Conservation (phyloP, 345 rosid species). For the Combretum micranthum region DNA sequence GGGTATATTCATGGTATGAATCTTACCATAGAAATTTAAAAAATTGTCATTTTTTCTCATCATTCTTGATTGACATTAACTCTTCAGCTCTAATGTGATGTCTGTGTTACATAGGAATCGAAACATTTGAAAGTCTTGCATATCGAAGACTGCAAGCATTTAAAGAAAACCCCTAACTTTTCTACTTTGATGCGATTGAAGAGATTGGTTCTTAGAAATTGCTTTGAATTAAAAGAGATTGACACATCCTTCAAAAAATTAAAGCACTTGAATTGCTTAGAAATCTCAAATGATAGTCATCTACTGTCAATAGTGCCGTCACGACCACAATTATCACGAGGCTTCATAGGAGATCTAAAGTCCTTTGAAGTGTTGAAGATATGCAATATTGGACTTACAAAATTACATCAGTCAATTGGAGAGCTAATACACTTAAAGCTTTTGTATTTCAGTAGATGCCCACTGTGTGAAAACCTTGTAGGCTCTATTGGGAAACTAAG, state of each 20-base stretch:
- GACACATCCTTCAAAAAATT: neutral
- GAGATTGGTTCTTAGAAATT: fast-evolving
- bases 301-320: too few relatives aligned
- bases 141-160: neutral
- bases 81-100: too few relatives aligned
- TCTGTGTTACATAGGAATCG: neutral
- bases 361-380: neutral
- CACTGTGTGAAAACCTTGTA: neutral
- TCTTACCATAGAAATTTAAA: neutral
- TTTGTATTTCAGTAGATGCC: neutral
- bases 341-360: too few relatives aligned
- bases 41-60: neutral
- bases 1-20: neutral
- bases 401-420: neutral
- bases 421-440: too few relatives aligned
- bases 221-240: neutral
- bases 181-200: too few relatives aligned
- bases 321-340: too few relatives aligned
- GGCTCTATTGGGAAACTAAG: neutral
- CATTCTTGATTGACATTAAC: too few relatives aligned
- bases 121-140: neutral
- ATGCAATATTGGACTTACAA: neutral
- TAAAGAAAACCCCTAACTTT: too few relatives aligned
- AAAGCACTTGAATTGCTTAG: neutral
- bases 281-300: fast-evolving